Evolutionary conservation across 345 rosid species (phyloP), one percentile per base, ranked within the genome.

Genomic region (Acer saccharum): DNA sequence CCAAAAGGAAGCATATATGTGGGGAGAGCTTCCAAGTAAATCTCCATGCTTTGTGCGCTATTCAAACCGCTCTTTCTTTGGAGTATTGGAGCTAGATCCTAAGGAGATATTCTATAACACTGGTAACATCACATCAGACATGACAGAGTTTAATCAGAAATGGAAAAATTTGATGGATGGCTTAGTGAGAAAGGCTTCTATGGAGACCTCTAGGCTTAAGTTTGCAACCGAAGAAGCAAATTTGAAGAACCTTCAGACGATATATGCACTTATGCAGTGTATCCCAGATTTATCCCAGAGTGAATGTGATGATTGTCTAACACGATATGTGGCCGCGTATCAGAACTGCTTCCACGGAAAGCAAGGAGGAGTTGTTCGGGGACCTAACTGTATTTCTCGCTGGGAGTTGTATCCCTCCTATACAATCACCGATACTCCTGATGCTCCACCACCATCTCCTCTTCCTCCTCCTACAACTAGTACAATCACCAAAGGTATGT

Each of bases 241-340:
- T 3, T 21, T 72, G 39, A 52, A 65, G 0, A 23, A 12, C 9
- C 3, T 3, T 7, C 12, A 41, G 1, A 84, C 20, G 1, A 63
- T 81, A 25, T 84, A 77, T 64, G 77, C 74, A n/a, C 11, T 78
- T 11, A 61, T 48, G 65, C 82, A 80, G 46, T 84, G 86, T 35
- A 80, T 75, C 16, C 80, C 84, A 2, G 86, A 84, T 73, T 1
- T 80, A 14, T 71, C 86, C 0, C n/a, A 48, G 23, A 44, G 14
- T 21, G 58, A 66, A 9, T 80, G 84, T 21, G 7, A 1, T 1
- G 2, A 9, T 44, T 81, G 87, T 52, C 50, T 84, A 27, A n/a
- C 13, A 8, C 63, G 2, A 3, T 58, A 58, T 8, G 25, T 20
- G 21, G 63, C 21, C 2, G 63, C 20, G 27, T 58, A 58, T 58